Conservation (phyloP, 129 eudicot species). For the Heracleum sosnowskyi region DNA sequence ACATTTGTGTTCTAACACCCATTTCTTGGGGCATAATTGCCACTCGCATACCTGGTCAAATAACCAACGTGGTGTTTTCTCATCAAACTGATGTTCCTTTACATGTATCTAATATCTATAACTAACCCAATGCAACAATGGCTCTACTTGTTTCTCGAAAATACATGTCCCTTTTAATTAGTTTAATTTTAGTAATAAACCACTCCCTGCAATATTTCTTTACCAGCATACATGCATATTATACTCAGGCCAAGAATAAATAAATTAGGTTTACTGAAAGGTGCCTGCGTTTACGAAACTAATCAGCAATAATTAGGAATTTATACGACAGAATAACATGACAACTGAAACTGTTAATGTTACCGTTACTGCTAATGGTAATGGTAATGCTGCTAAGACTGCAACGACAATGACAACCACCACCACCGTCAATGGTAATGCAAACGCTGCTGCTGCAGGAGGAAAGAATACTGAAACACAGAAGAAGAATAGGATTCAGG, state of each 20-base stretch:
- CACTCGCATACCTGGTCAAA: slow-evolving; percentile 7
- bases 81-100: not conserved
- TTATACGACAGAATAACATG: not conserved
- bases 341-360: slow-evolving; percentile 9
- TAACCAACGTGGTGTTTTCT: not conserved
- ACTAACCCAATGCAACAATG: slow-evolving; percentile 8
- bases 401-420: not conserved
- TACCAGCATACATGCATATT: not conserved
- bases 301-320: not conserved
- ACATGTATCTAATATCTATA: not conserved
- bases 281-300: not conserved
- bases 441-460: slow-evolving; percentile 18
- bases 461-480: slow-evolving; percentile 29
- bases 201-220: not conserved
- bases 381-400: slow-evolving; percentile 10
- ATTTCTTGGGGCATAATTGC: slow-evolving; percentile 1
- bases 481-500: slow-evolving; percentile 90
- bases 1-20: slow-evolving; percentile 5
- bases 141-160: slow-evolving; percentile 11
- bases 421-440: slow-evolving; percentile 10
- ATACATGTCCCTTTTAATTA: slow-evolving; percentile 1
- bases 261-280: not conserved
- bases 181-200: not conserved
- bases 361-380: slow-evolving; percentile 18
- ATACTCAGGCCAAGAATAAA: not conserved